Percentiles rank a stretch among this genome's conserved stretches.
Conservation (phyloP, 2,329 filamentous ascomycete species). For the Massarina eburnea region DNA sequence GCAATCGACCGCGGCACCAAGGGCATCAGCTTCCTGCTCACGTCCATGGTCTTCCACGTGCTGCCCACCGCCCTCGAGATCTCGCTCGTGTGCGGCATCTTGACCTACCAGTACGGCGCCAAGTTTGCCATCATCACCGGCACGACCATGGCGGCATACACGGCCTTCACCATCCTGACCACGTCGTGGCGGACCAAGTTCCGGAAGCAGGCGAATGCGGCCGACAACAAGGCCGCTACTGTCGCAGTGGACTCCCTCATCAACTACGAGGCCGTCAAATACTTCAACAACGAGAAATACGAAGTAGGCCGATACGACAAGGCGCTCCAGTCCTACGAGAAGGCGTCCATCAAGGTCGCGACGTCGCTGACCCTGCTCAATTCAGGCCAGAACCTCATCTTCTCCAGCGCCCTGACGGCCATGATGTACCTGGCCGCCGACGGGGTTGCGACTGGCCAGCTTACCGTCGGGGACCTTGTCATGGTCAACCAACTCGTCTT, state of each 20-base stretch:
- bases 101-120: conserved; percentile 92
- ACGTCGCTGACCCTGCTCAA: conserved; percentile 93
- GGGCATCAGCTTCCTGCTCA: conserved; percentile 94
- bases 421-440: conserved; percentile 99
- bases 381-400: conserved; percentile 94
- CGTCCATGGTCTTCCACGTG: conserved; percentile 98
- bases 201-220: conserved; percentile 89
- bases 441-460: conserved; percentile 75
- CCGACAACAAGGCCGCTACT: conserved; percentile 92
- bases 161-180: conserved; percentile 94
- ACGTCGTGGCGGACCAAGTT: conserved; percentile 98
- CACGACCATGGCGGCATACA: conserved; percentile 88
- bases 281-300: conserved; percentile 98
- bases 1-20: conserved; percentile 97
- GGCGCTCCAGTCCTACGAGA: conserved; percentile 83
- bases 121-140: conserved; percentile 91
- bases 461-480: conserved; percentile 94
- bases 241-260: conserved; percentile 95
- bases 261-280: conserved; percentile 99
- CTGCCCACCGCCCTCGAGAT: conserved; percentile 94
- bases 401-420: conserved; percentile 85
- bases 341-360: conserved; percentile 93
- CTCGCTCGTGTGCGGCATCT: conserved; percentile 89
- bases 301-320: conserved; percentile 89
- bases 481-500: conserved; percentile 99